These are phyloP conservation scores for Candida broadrunensis DNA, from an alignment of 805 yeast genomes.

Conservation along the genomic window DNA sequence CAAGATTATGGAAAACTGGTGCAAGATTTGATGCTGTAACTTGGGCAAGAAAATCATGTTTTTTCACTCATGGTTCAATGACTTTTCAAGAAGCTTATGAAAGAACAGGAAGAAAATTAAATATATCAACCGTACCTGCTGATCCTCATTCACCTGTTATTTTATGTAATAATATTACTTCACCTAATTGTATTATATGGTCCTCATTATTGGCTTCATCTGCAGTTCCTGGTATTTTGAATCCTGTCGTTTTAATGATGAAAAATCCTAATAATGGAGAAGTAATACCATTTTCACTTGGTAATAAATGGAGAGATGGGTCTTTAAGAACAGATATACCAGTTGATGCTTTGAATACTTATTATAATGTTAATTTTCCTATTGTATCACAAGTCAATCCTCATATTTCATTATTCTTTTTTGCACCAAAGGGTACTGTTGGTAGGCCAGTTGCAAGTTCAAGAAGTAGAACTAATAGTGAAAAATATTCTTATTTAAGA, in stretches of 20 bases:
- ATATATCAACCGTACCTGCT: constrained; percentile 76
- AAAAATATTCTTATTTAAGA: constrained; percentile 45
- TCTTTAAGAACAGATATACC: constrained; percentile 78
- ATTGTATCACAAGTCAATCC: constrained; percentile 83
- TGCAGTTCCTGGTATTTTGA: constrained; percentile 79
- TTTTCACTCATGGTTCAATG: constrained; percentile 71
- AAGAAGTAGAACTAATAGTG: constrained; percentile 37
- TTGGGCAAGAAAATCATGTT: constrained; percentile 67
- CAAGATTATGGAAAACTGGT: constrained; percentile 70
- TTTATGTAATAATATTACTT: constrained; percentile 69
- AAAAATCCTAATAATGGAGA: constrained; percentile 37
- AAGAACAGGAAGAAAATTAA: constrained; percentile 66
- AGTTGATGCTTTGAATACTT: constrained; percentile 65
- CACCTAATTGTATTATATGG: constrained; percentile 84
- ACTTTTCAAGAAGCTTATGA: constrained; percentile 70
- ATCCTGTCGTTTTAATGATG: constrained; percentile 79
- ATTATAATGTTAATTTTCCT: constrained; percentile 72
- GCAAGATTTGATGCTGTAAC: constrained; percentile 73
- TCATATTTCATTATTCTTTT: constrained; percentile 71
- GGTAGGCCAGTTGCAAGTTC: constrained; percentile 70
- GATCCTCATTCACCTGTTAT: constrained; percentile 82
- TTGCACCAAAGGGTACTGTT: constrained; percentile 75
- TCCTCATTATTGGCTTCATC: constrained; percentile 71
- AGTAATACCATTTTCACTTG: constrained; percentile 67
- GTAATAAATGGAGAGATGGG: constrained; percentile 78